Conservation (phyloP, 2,329 filamentous ascomycete species). For the Cytospora leucostoma region DNA sequence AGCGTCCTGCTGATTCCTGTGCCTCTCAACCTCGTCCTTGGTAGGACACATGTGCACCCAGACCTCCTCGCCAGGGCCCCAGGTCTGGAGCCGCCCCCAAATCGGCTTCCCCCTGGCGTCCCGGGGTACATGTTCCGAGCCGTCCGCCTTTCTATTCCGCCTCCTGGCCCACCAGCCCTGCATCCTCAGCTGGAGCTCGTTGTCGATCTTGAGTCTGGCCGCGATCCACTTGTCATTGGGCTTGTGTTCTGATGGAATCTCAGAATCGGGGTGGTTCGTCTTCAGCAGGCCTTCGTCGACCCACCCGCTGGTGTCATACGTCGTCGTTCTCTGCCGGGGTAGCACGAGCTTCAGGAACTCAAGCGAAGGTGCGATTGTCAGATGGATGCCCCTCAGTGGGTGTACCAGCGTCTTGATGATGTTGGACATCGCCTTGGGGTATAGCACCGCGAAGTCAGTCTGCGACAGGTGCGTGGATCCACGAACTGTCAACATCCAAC, state of each 20-base stretch:
- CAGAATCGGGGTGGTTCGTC: conserved; percentile 42
- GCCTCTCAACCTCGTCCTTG: conserved; percentile 31
- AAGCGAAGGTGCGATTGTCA: conserved; percentile 63
- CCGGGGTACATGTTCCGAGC: conserved; percentile 37
- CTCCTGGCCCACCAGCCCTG: conserved; percentile 40
- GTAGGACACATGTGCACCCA: conserved; percentile 38
- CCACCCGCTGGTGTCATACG: conserved; percentile 47
- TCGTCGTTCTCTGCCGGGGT: conserved; percentile 47
- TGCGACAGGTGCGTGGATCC: conserved; percentile 68
- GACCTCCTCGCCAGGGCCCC: conserved; percentile 36
- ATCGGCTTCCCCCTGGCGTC: conserved; percentile 42
- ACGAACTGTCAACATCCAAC: conserved; percentile 54
- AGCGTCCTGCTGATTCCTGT: background rate
- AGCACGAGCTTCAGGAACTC: conserved; percentile 62
- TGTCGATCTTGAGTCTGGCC: conserved; percentile 56
- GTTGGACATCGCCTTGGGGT: conserved; percentile 58
- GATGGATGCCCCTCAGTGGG: conserved; percentile 60
- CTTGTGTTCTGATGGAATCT: conserved; percentile 53
- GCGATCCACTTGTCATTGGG: conserved; percentile 62
- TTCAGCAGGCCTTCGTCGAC: conserved; percentile 55
- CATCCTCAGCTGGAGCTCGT: conserved; percentile 57
- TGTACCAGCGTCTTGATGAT: conserved; percentile 66
- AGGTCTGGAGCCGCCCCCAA: conserved; percentile 36
- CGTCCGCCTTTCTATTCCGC: conserved; percentile 39
- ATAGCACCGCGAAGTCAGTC: conserved; percentile 67